These are phyloP conservation scores for Plectosphaerella plurivora DNA, from an alignment of 2,329 filamentous ascomycete genomes.

Conservation along the genomic window DNA sequence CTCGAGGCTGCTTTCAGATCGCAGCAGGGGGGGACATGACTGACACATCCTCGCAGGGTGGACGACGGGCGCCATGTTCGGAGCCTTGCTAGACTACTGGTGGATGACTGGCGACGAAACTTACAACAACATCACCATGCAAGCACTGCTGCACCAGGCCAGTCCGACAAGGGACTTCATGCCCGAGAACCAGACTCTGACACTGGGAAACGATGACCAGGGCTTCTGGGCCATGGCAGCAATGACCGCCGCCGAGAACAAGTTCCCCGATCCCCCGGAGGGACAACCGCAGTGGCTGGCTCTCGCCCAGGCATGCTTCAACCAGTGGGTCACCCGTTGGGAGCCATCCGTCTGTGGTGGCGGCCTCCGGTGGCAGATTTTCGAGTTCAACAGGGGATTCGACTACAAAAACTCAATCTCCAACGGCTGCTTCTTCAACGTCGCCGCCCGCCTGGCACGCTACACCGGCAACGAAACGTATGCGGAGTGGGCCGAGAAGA, in stretches of 20 bases:
- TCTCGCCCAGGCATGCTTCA: conserved; percentile 74
- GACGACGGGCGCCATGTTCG: conserved; percentile 70
- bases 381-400: conserved; percentile 68
- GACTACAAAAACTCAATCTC: conserved; percentile 66
- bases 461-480: conserved; percentile 81
- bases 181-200: conserved; percentile 64
- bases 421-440: conserved; percentile 67
- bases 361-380: conserved; percentile 83
- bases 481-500: conserved; percentile 65
- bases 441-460: conserved; percentile 65
- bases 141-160: conserved; percentile 58
- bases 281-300: conserved; percentile 71
- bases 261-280: conserved; percentile 55
- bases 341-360: conserved; percentile 61
- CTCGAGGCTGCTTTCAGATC: conserved; percentile 25
- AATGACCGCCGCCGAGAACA: conserved; percentile 66
- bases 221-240: conserved; percentile 69
- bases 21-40: conserved; percentile 27
- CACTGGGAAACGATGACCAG: conserved; percentile 71
- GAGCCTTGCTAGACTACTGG: conserved; percentile 69
- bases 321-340: conserved; percentile 70
- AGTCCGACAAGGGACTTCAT: conserved; percentile 59
- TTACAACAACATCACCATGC: conserved; percentile 56
- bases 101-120: conserved; percentile 61
- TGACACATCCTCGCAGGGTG: conserved; percentile 48